These are phyloP conservation scores for Xylariales sp. DNA, from an alignment of 2,329 filamentous ascomycete genomes.

Conservation along the genomic window DNA sequence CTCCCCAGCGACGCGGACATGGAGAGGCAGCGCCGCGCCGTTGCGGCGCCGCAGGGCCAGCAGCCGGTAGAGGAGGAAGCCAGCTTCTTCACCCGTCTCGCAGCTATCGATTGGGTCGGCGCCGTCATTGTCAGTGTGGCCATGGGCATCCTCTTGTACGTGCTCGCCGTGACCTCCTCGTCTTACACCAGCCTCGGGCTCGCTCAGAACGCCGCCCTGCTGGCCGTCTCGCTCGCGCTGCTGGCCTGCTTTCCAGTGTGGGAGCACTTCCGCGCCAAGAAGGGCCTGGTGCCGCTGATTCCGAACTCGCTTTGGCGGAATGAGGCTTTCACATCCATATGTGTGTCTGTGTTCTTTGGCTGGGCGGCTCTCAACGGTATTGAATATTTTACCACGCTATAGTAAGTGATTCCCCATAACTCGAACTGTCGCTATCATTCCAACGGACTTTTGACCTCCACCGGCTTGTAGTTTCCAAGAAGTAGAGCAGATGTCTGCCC, in stretches of 20 bases:
- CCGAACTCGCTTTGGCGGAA: conserved; percentile 56
- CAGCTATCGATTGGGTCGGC: conserved; percentile 52
- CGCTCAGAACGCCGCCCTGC: conserved; percentile 31
- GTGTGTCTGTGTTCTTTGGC: conserved; percentile 37
- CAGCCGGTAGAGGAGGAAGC: too few species aligned
- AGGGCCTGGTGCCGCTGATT: conserved; percentile 38
- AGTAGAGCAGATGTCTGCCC: conserved; percentile 33
- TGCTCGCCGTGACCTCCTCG: conserved; percentile 40
- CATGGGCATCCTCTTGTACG: conserved; percentile 46
- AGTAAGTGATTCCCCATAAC: too few species aligned
- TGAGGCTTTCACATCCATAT: conserved; percentile 44
- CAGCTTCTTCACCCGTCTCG: conserved; percentile 19
- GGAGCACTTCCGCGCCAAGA: conserved; percentile 16
- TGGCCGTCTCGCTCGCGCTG: conserved; percentile 33
- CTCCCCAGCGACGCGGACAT: too few species aligned
- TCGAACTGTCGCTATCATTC: neutral
- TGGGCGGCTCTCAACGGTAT: conserved; percentile 38
- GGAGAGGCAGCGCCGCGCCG: conserved; percentile 13
- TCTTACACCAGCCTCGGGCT: conserved; percentile 29
- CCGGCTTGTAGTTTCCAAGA: conserved; percentile 36
- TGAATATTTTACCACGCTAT: conserved; percentile 27
- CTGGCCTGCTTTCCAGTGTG: conserved; percentile 43
- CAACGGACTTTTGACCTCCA: neutral
- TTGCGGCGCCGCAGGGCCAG: too few species aligned
- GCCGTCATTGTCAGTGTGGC: conserved; percentile 34